phyloP scores from a whole-genome alignment of 495 filamentous ascomycete genomes.

The Cairneyella variabilis region DNA sequence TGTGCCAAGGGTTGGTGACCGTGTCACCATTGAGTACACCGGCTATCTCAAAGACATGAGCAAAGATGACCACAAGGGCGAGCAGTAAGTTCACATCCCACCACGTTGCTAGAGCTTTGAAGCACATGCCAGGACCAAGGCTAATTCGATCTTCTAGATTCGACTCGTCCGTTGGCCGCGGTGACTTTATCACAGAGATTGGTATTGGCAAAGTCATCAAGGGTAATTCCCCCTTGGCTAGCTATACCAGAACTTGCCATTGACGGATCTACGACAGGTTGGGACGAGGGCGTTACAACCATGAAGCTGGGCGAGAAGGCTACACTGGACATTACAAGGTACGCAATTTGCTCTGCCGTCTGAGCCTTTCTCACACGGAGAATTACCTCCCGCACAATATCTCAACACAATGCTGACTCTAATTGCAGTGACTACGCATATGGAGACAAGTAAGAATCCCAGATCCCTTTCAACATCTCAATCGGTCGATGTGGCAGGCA shows the following conservation, averaged over 20 bases:
- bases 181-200: conserved; percentile 63
- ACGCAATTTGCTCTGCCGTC: conserved; percentile 16
- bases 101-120: neutral
- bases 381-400: too few species aligned
- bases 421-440: conserved; percentile 71
- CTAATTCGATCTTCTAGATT: conserved; percentile 50
- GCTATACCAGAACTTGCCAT: neutral
- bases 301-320: conserved; percentile 83
- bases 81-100: conserved; percentile 32
- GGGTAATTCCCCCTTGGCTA: conserved; percentile 44
- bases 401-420: conserved; percentile 22
- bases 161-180: conserved; percentile 67
- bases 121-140: neutral
- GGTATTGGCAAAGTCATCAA: conserved; percentile 75
- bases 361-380: too few species aligned
- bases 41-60: conserved; percentile 69
- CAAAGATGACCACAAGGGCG: conserved; percentile 46
- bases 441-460: conserved; percentile 57
- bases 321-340: conserved; percentile 73
- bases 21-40: conserved; percentile 77
- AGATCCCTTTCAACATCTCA: neutral
- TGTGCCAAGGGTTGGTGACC: conserved; percentile 58
- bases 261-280: conserved; percentile 49
- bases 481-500: neutral
- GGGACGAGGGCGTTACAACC: conserved; percentile 78